Percentiles rank a stretch among this genome's conserved stretches.
Conservation (phyloP, 768 basidiomycete genomes). For the Galerina marginata region DNA sequence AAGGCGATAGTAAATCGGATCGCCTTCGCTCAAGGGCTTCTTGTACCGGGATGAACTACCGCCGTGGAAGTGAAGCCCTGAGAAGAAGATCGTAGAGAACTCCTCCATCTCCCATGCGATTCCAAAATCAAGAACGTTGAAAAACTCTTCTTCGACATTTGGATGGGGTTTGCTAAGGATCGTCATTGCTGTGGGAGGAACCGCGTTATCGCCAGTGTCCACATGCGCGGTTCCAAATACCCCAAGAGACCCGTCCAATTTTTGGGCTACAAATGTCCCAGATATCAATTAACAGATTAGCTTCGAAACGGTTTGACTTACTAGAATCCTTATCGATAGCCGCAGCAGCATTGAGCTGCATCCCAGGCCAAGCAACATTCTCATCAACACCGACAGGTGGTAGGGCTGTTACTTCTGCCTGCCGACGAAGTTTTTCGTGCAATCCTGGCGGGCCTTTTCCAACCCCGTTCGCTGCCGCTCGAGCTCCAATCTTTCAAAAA, state of each 20-base stretch:
- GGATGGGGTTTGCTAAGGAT: slow-evolving; percentile 8
- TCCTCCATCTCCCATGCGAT: slow-evolving; percentile 10
- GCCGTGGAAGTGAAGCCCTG: slow-evolving; percentile 2
- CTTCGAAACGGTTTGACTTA: too few species aligned
- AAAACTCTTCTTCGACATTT: slow-evolving; percentile 16
- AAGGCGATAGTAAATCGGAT: too few species aligned
- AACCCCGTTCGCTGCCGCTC: too few species aligned
- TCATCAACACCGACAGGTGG: not conserved
- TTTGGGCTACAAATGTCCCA: too few species aligned
- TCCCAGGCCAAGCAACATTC: not conserved
- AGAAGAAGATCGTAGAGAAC: slow-evolving; percentile 14
- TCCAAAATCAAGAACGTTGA: slow-evolving; percentile 17
- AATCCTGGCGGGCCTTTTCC: not conserved
- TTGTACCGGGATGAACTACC: not conserved
- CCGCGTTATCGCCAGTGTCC: slow-evolving; percentile 6
- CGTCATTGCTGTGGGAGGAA: not conserved
- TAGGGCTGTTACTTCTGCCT: not conserved
- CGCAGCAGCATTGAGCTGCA: not conserved
- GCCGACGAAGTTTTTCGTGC: not conserved
- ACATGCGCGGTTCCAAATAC: slow-evolving; percentile 14
- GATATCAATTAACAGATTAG: too few species aligned
- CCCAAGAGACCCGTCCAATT: not conserved
- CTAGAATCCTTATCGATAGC: too few species aligned
- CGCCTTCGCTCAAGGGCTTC: too few species aligned
- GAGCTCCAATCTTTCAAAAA: too few species aligned